Base-by-base conservation (phyloP, 2,329 filamentous ascomycete genomes). In the Teratosphaeria epicoccoides region DNA sequence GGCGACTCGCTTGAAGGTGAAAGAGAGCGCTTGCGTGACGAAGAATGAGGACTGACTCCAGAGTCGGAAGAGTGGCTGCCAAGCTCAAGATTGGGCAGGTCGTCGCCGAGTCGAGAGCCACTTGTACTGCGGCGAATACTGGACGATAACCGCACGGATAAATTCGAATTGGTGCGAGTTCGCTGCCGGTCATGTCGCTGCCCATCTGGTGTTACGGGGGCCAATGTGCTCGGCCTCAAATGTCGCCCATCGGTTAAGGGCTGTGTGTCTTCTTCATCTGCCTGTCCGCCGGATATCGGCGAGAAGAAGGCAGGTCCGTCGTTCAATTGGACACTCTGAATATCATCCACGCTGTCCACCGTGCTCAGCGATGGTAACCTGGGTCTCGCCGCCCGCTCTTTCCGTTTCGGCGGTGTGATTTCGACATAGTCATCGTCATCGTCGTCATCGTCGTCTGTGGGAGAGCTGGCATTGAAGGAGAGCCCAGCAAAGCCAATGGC, bases 181-280 rank as follows among this genome's bases (percentile, higher is more conserved):
- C 46, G 49, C 9, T 74, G 71, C 63, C 77, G 74, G 46, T 77
- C 75, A 54, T 75, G 71, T 40, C 68, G 65, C 55, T 73, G 70
- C 43, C 69, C 70, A 25, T 69, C 61, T 12, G 71, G 63, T 43
- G 70, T 70, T 20, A 65, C 66, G 3, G 63, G 61, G 24, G 61
- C 71, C 17, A 77, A 76, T 55, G 74, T 77, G 43, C 82, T 78
- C 43, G 80, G 79, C 55, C 81, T 76, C 43, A 82, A 64, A 56
- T 78, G 74, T 53, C 49, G n/a, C 6, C 69, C 72, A 51, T 81
- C 76, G 1, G 81, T 85, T 64, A 83, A 67, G 12, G 75, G 79
- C 65, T 81, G 68, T 63, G 80, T 76, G 73, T 84, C 71, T 66
- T 81, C 74, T 56, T 80, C 75, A 43, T 72, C 68, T 6, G 55